Conservation (phyloP, 306 rosid species). For the Pterocarpus santalinus region DNA sequence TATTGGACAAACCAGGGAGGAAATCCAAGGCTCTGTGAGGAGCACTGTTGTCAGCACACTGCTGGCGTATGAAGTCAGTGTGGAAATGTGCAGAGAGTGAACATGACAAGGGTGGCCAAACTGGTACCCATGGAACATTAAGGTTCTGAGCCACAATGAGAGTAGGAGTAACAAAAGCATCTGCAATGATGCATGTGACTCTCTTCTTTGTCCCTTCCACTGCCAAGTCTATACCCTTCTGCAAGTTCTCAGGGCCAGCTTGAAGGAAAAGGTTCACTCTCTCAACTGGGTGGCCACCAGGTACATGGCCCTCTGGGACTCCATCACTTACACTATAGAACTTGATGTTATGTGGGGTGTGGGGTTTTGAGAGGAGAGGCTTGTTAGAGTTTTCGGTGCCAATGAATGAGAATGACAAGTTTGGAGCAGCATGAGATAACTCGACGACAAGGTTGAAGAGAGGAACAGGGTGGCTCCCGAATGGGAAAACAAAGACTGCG, state of each 20-base stretch:
- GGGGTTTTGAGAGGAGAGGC: slow-evolving; percentile 41
- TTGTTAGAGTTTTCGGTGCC: neutral
- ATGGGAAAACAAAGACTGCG: slow-evolving; percentile 56
- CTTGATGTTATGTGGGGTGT: slow-evolving; percentile 36
- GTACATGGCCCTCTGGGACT: slow-evolving; percentile 39
- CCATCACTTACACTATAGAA: slow-evolving; percentile 44
- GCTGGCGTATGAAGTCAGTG: slow-evolving; percentile 43
- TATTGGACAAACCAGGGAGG: slow-evolving; percentile 56
- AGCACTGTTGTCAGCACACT: neutral
- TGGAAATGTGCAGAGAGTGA: slow-evolving; percentile 52
- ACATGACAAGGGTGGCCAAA: slow-evolving; percentile 49
- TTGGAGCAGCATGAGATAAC: slow-evolving; percentile 48
- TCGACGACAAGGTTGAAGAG: slow-evolving; percentile 47
- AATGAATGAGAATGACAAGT: slow-evolving; percentile 53
- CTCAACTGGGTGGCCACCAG: slow-evolving; percentile 35
- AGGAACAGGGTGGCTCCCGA: slow-evolving; percentile 50
- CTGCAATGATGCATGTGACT: slow-evolving; percentile 52
- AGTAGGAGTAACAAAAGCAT: slow-evolving; percentile 49
- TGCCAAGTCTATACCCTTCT: slow-evolving; percentile 42
- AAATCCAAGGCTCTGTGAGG: slow-evolving; percentile 42
- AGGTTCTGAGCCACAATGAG: slow-evolving; percentile 40
- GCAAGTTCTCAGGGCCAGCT: slow-evolving; percentile 45
- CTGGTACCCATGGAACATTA: slow-evolving; percentile 60
- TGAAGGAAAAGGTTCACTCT: slow-evolving; percentile 48
- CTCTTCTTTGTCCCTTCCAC: slow-evolving; percentile 20